Conservation (phyloP, 192 early-diverging fungal species). For the Podochytrium sp. region DNA sequence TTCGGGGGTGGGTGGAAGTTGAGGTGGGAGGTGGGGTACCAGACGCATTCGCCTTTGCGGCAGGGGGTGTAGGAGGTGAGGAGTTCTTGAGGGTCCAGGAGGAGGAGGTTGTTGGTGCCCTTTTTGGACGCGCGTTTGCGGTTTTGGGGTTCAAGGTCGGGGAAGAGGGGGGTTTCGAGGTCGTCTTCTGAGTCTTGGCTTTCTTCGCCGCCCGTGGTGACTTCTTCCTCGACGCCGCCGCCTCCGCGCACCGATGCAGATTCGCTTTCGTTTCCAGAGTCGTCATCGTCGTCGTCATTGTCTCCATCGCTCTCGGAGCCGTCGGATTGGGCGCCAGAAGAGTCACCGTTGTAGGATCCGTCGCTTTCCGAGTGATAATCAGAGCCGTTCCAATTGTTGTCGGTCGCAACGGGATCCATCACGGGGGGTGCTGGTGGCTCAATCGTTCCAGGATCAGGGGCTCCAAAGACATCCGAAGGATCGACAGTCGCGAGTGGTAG, state of each 20-base stretch:
- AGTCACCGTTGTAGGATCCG: constrained; percentile 53
- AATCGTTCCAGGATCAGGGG: not conserved
- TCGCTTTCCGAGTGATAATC: constrained; percentile 19
- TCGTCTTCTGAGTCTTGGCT: constrained; percentile 17
- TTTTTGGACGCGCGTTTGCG: not conserved
- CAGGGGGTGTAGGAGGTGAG: not conserved
- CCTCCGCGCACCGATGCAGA: not conserved
- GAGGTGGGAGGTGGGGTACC: constrained; percentile 22
- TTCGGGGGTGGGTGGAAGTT: constrained; percentile 18
- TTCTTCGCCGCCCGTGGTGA: not conserved
- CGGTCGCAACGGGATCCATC: not conserved
- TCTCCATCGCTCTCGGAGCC: constrained; percentile 47
- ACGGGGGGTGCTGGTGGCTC: not conserved
- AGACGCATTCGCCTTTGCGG: constrained; percentile 21
- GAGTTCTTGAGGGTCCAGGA: not conserved
- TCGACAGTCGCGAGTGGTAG: not conserved
- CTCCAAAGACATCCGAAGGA: not conserved
- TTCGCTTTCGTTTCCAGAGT: constrained; percentile 23
- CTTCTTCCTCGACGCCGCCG: too few species aligned
- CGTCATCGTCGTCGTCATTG: constrained; percentile 31
- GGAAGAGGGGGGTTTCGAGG: constrained; percentile 10
- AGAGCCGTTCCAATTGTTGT: constrained; percentile 14
- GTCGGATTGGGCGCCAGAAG: constrained; percentile 62
- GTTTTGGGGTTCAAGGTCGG: constrained; percentile 10
- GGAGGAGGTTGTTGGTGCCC: not conserved